Evolutionary conservation across 164 flowering plant genomes (phyloP).

Genomic region (Buxus sempervirens): DNA sequence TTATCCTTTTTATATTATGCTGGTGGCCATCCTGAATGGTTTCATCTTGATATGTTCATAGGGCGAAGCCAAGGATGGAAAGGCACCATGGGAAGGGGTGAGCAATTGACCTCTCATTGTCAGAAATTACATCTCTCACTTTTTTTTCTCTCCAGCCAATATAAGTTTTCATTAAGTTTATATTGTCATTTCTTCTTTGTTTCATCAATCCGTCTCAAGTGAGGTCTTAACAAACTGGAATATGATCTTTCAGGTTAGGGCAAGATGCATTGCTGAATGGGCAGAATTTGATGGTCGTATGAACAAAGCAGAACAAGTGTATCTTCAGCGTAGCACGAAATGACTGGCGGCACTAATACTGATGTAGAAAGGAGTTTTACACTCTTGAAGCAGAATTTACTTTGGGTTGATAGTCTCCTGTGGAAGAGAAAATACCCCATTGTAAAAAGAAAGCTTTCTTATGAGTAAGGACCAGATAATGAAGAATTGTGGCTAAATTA

Average conservation of each 20-base stretch:
- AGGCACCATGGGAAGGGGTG: slow-evolving; percentile 25
- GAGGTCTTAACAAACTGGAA: not conserved
- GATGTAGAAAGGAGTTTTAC: not conserved
- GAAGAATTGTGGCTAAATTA: no score
- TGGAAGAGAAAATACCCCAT: not conserved
- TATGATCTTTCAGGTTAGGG: slow-evolving; percentile 13
- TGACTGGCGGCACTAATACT: not conserved
- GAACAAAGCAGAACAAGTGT: slow-evolving; percentile 16
- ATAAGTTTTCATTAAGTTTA: not conserved
- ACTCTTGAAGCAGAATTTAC: not conserved
- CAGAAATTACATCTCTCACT: no score
- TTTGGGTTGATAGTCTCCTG: not conserved
- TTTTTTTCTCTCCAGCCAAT: no score
- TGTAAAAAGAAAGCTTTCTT: not conserved
- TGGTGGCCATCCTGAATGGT: not conserved
- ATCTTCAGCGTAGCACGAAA: not conserved
- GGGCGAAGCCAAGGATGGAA: slow-evolving; percentile 21
- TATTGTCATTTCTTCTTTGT: not conserved
- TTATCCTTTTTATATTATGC: not conserved
- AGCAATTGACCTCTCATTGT: not conserved
- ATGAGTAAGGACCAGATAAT: no score
- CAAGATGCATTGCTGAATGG: slow-evolving; percentile 19
- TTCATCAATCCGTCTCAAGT: not conserved
- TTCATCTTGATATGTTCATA: slow-evolving; percentile 1
- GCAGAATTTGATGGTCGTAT: slow-evolving; percentile 12